A percentile compares a stretch with the other conserved stretches of the same genome.
phyloP scores from a whole-genome alignment of 805 yeast species.

The Millerozyma acaciae region DNA sequence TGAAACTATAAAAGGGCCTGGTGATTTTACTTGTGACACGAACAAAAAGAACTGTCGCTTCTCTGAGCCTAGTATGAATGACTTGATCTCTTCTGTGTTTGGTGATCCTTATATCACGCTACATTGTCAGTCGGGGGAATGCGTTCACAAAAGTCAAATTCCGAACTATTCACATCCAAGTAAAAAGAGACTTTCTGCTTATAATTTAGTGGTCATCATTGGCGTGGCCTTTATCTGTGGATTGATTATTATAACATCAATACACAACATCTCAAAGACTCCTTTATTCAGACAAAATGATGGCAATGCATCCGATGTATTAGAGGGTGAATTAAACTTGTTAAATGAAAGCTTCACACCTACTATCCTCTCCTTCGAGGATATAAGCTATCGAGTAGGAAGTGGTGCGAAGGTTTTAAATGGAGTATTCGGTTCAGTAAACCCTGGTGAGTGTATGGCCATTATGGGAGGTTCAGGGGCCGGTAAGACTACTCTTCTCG shows the following conservation, averaged over 20 bases:
- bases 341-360: slow-evolving; percentile 57
- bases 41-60: slow-evolving; percentile 62
- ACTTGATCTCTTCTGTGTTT: slow-evolving; percentile 80
- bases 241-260: slow-evolving; percentile 38
- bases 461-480: slow-evolving; percentile 99
- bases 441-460: slow-evolving; percentile 87
- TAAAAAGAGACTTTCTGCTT: slow-evolving; percentile 39
- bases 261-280: slow-evolving; percentile 52
- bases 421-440: slow-evolving; percentile 68
- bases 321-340: slow-evolving; percentile 30
- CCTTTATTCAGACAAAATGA: slow-evolving; percentile 49
- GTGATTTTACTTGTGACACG: slow-evolving; percentile 80
- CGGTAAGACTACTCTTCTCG: slow-evolving; percentile 91
- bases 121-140: slow-evolving; percentile 81
- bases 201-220: slow-evolving; percentile 45
- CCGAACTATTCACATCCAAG: slow-evolving; percentile 83
- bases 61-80: slow-evolving; percentile 95
- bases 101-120: slow-evolving; percentile 92
- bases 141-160: slow-evolving; percentile 85
- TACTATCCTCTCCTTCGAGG: slow-evolving; percentile 71
- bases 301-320: slow-evolving; percentile 29
- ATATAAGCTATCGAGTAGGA: slow-evolving; percentile 55
- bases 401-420: slow-evolving; percentile 53
- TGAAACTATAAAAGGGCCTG: slow-evolving; percentile 90
- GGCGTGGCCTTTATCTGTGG: slow-evolving; percentile 42